Evolutionary conservation across 2,329 filamentous ascomycete genomes (phyloP), one percentile per base, ranked within the genome.

Genomic region (Plenodomus biglobosus): DNA sequence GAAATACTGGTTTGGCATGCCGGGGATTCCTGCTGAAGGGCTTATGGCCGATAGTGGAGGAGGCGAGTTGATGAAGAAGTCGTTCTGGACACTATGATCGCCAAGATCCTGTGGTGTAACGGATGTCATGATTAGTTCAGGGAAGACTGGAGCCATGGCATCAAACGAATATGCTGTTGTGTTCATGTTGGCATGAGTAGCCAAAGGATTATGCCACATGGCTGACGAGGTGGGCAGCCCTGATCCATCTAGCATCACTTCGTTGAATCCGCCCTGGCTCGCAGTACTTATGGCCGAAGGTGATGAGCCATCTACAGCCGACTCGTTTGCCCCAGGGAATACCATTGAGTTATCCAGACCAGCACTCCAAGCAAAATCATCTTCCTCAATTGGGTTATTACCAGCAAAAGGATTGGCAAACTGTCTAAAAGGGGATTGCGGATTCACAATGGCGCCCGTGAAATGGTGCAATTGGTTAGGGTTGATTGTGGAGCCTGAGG

Each of bases 281-380:
- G 89, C 90, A 37, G 90, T 95, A 76, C 92, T 97, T 71, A 97
- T 92, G 39, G 91, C 91, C 8, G 94, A 97, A 15, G 94, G 94
- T 13, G 94, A 97, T 10, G 94, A 97, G 50, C 88, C 91, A 63
- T 96, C 92, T 44, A 96, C 83, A 21, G 89, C 90, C 57, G 85
- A 87, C 61, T 96, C 91, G 63, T 87, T 87, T 46, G 78, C 75
- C 47, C 81, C 83, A 8, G 63, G 44, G 61, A 66, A 71, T 52
- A 65, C 63, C 62, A 72, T 80, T 38, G 88, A 84, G 63, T 86
- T 84, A 55, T 94, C 90, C 68, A 95, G 88, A 18, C 87, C 87
- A 50, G 86, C 86, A 74, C 85, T 83, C 91, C 91, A 97, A 62
- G 91, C 88, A 68, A 94, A 90, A 57, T 92, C 88, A 43, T 96